Evolutionary conservation across 2,329 filamentous ascomycete genomes (phyloP).

Genomic region (Colletotrichum trifolii): DNA sequence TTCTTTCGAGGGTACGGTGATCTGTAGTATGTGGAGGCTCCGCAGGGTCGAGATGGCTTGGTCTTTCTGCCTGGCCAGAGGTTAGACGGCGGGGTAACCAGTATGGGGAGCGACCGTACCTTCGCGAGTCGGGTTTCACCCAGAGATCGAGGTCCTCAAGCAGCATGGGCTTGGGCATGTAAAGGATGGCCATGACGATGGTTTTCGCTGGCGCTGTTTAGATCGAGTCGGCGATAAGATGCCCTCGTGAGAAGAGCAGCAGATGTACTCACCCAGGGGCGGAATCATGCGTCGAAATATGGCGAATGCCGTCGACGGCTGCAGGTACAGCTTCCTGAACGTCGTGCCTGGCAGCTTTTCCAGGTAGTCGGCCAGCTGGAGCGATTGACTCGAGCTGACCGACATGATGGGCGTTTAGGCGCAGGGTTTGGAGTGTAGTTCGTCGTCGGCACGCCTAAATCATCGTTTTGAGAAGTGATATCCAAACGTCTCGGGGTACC

Average conservation of each 20-base stretch:
- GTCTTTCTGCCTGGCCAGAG: conserved; percentile 75
- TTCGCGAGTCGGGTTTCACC: conserved; percentile 75
- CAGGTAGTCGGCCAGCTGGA: conserved; percentile 86
- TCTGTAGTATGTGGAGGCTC: conserved; percentile 85
- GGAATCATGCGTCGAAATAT: conserved; percentile 98
- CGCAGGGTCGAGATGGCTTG: conserved; percentile 84
- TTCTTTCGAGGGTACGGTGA: conserved; percentile 69
- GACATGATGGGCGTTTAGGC: conserved; percentile 52
- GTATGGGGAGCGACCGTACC: conserved; percentile 38
- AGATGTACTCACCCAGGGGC: conserved; percentile 73
- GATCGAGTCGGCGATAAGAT: conserved; percentile 13
- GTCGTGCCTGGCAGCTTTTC: conserved; percentile 90
- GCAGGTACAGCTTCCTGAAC: conserved; percentile 91
- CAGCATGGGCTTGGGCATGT: conserved; percentile 83
- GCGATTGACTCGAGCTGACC: conserved; percentile 58
- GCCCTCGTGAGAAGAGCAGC: neutral
- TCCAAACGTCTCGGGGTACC: neutral
- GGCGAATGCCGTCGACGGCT: conserved; percentile 93
- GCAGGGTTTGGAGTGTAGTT: conserved; percentile 10
- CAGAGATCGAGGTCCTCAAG: conserved; percentile 86
- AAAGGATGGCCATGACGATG: conserved; percentile 95
- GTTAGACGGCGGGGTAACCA: neutral
- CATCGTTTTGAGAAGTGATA: too few species aligned
- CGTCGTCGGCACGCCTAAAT: neutral
- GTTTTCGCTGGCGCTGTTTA: conserved; percentile 77